Evolutionary conservation across 73 alveolate genomes (phyloP).

Genomic region (Diophrys appendiculata): DNA sequence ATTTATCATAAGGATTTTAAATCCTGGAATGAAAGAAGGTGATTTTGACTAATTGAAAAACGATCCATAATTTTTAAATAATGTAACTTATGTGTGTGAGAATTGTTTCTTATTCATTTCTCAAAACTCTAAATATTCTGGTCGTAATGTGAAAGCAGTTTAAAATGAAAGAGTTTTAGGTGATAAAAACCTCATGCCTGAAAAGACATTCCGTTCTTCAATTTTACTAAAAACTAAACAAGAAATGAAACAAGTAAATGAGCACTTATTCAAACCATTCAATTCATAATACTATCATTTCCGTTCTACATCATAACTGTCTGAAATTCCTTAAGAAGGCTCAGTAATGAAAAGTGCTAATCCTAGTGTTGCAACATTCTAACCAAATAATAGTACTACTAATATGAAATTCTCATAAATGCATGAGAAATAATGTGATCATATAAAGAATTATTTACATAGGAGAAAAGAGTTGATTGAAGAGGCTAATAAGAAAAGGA

Average conservation of each 20-base stretch:
- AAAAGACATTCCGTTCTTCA: not conserved
- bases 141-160: not conserved
- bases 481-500: not conserved
- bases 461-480: not conserved
- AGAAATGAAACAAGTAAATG: not conserved
- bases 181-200: slow-evolving; percentile 4
- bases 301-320: not conserved
- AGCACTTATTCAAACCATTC: not conserved
- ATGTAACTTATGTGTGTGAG: slow-evolving; percentile 68
- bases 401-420: not conserved
- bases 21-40: slow-evolving; percentile 67
- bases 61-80: slow-evolving; percentile 55
- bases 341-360: not conserved
- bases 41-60: slow-evolving; percentile 61
- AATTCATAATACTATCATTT: too few species aligned
- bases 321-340: not conserved
- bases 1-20: slow-evolving; percentile 56
- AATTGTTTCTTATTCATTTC: slow-evolving; percentile 48
- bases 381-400: not conserved
- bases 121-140: not conserved
- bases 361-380: not conserved
- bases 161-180: not conserved
- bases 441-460: not conserved
- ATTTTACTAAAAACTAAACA: not conserved
- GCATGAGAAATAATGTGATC: not conserved